Evolutionary conservation across 768 basidiomycete genomes (phyloP).

Genomic region (Fomitopsis pulvina): DNA sequence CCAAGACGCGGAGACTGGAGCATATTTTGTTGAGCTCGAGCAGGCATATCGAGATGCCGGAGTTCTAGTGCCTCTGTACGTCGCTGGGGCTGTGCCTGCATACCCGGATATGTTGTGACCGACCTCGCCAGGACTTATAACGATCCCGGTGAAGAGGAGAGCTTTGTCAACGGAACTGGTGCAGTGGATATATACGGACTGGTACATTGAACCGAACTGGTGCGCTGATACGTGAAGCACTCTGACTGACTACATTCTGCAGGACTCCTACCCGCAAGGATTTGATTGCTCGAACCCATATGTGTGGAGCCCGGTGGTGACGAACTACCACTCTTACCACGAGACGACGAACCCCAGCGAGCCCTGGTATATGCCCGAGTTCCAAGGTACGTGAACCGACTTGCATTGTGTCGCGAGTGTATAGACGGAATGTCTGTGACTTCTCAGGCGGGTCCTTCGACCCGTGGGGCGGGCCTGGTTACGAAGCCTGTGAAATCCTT

Average conservation of each 20-base stretch:
- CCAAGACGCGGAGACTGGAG: constrained; percentile 33
- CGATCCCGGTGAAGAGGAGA: constrained; percentile 18
- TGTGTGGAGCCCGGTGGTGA: constrained; percentile 56
- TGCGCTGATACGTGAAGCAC: not conserved
- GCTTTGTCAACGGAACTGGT: constrained; percentile 26
- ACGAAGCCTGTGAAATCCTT: constrained; percentile 53
- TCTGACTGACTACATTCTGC: constrained; percentile 20
- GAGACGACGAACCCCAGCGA: constrained; percentile 37
- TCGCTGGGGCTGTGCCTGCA: not conserved
- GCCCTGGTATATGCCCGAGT: constrained; percentile 67
- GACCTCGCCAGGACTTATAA: constrained; percentile 19
- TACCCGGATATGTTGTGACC: not conserved
- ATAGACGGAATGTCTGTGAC: too few relatives aligned
- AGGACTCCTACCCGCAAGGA: constrained; percentile 71
- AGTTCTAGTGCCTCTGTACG: constrained; percentile 10
- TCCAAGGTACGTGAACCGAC: constrained; percentile 13
- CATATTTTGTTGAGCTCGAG: constrained; percentile 20
- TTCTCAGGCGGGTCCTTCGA: constrained; percentile 70
- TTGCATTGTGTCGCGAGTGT: too few relatives aligned
- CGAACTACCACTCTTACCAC: constrained; percentile 64
- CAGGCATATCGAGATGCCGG: constrained; percentile 35
- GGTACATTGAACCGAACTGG: constrained; percentile 1
- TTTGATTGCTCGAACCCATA: constrained; percentile 77
- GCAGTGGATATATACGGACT: constrained; percentile 25
- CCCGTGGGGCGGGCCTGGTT: constrained; percentile 78